These are phyloP conservation scores for Abortiporus biennis DNA, from an alignment of 1,284 basidiomycete genomes.

Conservation along the genomic window DNA sequence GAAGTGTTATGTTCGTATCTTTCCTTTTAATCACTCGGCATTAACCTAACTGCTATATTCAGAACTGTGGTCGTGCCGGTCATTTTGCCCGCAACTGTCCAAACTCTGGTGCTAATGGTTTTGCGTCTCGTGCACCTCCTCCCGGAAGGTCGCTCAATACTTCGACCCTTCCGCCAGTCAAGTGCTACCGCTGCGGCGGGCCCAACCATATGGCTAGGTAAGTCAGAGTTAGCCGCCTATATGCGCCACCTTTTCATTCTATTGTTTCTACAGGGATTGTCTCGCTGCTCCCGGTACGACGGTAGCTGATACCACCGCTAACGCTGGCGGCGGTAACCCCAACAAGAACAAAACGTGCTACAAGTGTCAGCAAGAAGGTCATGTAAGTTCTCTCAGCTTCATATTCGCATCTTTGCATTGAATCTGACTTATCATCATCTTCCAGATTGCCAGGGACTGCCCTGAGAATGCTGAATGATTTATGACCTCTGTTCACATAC, in stretches of 20 bases:
- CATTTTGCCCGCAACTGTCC: conserved; percentile 76
- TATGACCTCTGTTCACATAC: conserved; percentile 16
- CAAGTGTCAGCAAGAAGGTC: conserved; percentile 81
- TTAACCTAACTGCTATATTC: conserved; percentile 2
- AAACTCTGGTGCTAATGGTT: conserved; percentile 39
- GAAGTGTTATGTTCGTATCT: conserved; percentile 70
- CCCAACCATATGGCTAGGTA: conserved; percentile 80
- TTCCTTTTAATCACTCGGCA: conserved; percentile 4
- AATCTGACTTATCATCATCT: not conserved
- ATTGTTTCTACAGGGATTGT: conserved; percentile 51
- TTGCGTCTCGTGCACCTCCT: conserved; percentile 62
- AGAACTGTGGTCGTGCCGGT: conserved; percentile 77
- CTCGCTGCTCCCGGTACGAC: conserved; percentile 63
- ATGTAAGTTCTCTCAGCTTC: conserved; percentile 54
- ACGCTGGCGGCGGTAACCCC: conserved; percentile 20
- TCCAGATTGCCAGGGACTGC: conserved; percentile 74
- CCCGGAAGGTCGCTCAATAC: conserved; percentile 69
- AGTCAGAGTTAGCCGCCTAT: conserved; percentile 2
- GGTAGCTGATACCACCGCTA: conserved; percentile 35
- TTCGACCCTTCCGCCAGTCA: conserved; percentile 71
- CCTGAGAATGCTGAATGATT: conserved; percentile 51
- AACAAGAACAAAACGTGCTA: conserved; percentile 78
- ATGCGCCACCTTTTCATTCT: too few relatives aligned
- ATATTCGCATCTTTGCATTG: not conserved
- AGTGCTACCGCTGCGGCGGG: conserved; percentile 79